These are phyloP conservation scores for Synchytrium microbalum DNA, from an alignment of 371 early-diverging fungal genomes.

Conservation along the genomic window DNA sequence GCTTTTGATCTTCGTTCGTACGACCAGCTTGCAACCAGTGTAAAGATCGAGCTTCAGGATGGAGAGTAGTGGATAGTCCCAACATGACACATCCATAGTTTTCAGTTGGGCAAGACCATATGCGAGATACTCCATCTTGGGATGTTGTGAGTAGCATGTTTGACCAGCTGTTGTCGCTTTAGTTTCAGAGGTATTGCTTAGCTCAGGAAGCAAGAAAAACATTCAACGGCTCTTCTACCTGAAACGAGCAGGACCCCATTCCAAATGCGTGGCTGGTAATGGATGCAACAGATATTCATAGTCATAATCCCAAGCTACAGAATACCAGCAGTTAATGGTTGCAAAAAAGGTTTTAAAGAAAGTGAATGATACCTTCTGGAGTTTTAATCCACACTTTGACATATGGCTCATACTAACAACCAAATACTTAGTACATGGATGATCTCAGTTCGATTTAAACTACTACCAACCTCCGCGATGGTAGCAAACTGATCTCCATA, in stretches of 20 bases:
- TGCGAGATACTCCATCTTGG: neutral
- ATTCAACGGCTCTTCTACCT: neutral
- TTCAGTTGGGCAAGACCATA: neutral
- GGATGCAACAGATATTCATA: neutral
- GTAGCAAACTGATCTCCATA: neutral
- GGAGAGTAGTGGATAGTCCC: neutral
- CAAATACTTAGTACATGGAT: neutral
- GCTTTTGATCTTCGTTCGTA: neutral
- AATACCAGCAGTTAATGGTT: neutral
- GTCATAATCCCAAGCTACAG: neutral
- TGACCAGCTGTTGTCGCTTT: neutral
- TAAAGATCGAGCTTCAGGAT: neutral
- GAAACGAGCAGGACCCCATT: neutral
- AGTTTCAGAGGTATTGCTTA: too few relatives aligned
- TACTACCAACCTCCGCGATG: neutral
- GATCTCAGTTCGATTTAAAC: neutral
- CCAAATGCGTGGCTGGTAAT: neutral
- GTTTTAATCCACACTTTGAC: neutral
- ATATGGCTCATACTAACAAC: neutral
- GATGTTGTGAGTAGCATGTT: neutral
- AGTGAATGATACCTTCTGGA: neutral
- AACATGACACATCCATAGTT: neutral
- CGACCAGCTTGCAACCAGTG: neutral
- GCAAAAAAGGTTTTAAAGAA: too few relatives aligned
- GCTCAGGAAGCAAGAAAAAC: too few relatives aligned